phyloP scores from a whole-genome alignment of 768 basidiomycete genomes.

The Boletus rex-veris region DNA sequence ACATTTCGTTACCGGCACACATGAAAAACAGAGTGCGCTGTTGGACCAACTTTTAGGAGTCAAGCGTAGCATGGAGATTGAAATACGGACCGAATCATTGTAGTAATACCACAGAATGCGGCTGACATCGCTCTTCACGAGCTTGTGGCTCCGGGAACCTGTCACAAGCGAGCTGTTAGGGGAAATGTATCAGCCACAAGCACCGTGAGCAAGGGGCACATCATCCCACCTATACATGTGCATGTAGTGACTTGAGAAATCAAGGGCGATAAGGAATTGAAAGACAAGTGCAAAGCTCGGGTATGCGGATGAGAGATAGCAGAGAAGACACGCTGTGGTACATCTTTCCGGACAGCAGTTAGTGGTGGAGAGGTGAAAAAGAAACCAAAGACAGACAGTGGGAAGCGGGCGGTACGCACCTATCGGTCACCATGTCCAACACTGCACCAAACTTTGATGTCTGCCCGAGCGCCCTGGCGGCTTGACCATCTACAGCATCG shows the following conservation, averaged over 20 bases:
- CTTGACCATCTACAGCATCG: slow-evolving; percentile 94
- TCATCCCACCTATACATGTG: slow-evolving; percentile 92
- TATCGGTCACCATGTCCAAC: slow-evolving; percentile 98
- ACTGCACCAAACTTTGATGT: slow-evolving; percentile 97
- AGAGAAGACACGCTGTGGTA: slow-evolving; percentile 92
- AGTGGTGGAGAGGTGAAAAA: background rate
- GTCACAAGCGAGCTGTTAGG: slow-evolving; percentile 81
- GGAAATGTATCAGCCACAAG: slow-evolving; percentile 4
- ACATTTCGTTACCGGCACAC: slow-evolving; percentile 93
- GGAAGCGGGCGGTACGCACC: slow-evolving; percentile 48
- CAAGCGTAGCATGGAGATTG: background rate
- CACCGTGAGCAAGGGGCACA: background rate
- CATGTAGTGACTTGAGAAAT: slow-evolving; percentile 98
- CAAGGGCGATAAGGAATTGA: slow-evolving; percentile 93
- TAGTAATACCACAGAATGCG: slow-evolving; percentile 91
- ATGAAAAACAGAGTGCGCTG: slow-evolving; percentile 87
- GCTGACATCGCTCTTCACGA: slow-evolving; percentile 89
- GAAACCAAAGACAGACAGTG: no score
- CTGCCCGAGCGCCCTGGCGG: slow-evolving; percentile 83
- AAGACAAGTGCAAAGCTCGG: slow-evolving; percentile 81
- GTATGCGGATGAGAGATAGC: slow-evolving; percentile 90
- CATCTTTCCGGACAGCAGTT: slow-evolving; percentile 54
- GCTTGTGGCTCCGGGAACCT: slow-evolving; percentile 90
- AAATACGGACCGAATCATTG: slow-evolving; percentile 74
- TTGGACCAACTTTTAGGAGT: background rate